Base-by-base conservation (phyloP, 169 alveolate genomes). In the Cryptosporidium parvum region DNA sequence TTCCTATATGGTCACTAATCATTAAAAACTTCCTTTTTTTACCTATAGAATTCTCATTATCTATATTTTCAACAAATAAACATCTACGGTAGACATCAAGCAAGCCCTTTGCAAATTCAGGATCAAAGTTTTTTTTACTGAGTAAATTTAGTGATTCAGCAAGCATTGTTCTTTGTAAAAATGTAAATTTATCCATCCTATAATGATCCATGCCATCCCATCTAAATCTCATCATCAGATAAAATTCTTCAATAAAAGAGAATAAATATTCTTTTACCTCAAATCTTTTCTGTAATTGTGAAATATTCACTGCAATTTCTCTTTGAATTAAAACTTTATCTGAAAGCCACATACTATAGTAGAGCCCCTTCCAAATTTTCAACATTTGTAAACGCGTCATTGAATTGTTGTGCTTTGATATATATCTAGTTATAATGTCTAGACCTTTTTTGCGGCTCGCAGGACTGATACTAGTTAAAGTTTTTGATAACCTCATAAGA, bases 81-180 rank as follows among this genome's bases (percentile, higher is more conserved):
- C 69, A 61, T 2, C 29, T 42, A 31, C 33, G 14, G 37, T 45
- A 80, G 8, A 65, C 51, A 61, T 26, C 35, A 5, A 80, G 65
- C 21, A 80, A 39, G 8, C 68, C 69, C 12, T 65, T n/a, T 37
- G 21, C n/a, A 44, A 59, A 80, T 10, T 42, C 58, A 59, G 39
- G 61, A 10, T 80, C 89, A 45, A 62, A 80, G 16, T 59, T 53
- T 21, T 59, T 62, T 42, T 80, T 80, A 3, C 48, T 33, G 29
- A 80, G 69, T 39, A 80, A 35, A 7, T 80, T 80, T 3, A 80
- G 35, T 23, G 89, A 80, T 16, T 80, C 75, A 9, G 89, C 72
- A 80, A 80, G 59, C 89, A 80, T 80, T 62, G 75, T 65, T 62
- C 89, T 59, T 44, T 80, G 89, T 16, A 80, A 48, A 80, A 80